phyloP scores from a whole-genome alignment of 345 rosid species.

The Eucalyptus microcorys region DNA sequence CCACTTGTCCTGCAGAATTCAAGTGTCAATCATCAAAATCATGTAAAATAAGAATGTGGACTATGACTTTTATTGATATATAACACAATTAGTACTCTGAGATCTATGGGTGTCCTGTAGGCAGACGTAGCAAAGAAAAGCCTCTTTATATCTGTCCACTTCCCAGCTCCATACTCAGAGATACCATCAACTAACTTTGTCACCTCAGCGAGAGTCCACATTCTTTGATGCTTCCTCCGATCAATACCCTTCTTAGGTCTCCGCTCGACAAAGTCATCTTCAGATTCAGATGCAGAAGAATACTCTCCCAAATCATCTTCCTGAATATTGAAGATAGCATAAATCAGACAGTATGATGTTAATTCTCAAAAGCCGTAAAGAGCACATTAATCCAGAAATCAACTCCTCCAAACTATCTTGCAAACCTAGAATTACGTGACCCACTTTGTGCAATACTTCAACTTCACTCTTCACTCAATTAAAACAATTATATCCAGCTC shows the following conservation, averaged over 20 bases:
- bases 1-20: constrained; percentile 76
- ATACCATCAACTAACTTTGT: constrained; percentile 77
- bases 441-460: neutral
- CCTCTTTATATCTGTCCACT: constrained; percentile 89
- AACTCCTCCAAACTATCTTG: neutral
- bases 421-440: neutral
- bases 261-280: constrained; percentile 25
- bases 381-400: neutral
- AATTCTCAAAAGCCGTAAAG: neutral
- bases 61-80: neutral
- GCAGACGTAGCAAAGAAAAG: constrained; percentile 47
- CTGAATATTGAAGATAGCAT: constrained; percentile 1
- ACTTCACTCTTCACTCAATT: neutral
- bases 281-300: constrained; percentile 41
- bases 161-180: constrained; percentile 74
- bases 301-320: constrained; percentile 29
- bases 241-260: constrained; percentile 34
- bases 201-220: constrained; percentile 83
- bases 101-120: constrained; percentile 78
- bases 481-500: neutral
- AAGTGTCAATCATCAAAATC: neutral
- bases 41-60: neutral
- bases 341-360: neutral
- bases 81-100: constrained; percentile 45
- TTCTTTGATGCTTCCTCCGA: constrained; percentile 78